Percentiles rank a stretch among this genome's conserved stretches.
These are phyloP conservation scores for Cercospora zeina DNA, from an alignment of 2,329 filamentous ascomycete genomes.

Conservation along the genomic window DNA sequence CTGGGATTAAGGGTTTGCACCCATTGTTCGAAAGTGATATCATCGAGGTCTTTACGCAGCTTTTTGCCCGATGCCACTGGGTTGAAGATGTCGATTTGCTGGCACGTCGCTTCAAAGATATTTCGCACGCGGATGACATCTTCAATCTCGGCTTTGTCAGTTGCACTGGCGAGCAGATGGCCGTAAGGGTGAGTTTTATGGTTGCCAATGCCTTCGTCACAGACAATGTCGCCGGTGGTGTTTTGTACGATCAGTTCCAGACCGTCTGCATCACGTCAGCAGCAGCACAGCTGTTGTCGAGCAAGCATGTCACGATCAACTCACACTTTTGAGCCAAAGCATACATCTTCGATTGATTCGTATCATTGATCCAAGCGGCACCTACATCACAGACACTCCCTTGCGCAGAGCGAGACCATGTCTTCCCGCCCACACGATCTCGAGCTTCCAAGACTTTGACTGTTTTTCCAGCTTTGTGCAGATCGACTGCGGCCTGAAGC, in stretches of 20 bases:
- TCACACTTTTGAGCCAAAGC: slow-evolving; percentile 43
- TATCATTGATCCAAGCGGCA: slow-evolving; percentile 62
- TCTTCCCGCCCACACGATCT: slow-evolving; percentile 49
- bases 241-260: slow-evolving; percentile 54
- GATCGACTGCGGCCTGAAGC: slow-evolving; percentile 35
- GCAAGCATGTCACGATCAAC: not conserved
- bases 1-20: slow-evolving; percentile 39
- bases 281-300: not conserved
- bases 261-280: slow-evolving; percentile 31
- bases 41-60: slow-evolving; percentile 39
- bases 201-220: slow-evolving; percentile 45
- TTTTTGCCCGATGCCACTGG: slow-evolving; percentile 34
- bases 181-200: slow-evolving; percentile 41
- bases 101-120: slow-evolving; percentile 44
- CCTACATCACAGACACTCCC: slow-evolving; percentile 52
- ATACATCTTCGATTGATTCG: slow-evolving; percentile 52
- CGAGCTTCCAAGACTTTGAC: slow-evolving; percentile 40
- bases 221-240: slow-evolving; percentile 47
- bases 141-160: slow-evolving; percentile 26
- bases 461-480: slow-evolving; percentile 34
- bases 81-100: slow-evolving; percentile 34
- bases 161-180: slow-evolving; percentile 30
- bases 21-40: slow-evolving; percentile 46
- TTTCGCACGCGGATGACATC: slow-evolving; percentile 42
- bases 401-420: slow-evolving; percentile 44